Evolutionary conservation across 257 asterid genomes (phyloP), one percentile per base, ranked within the genome.

Genomic region (Forsythia viridissima): DNA sequence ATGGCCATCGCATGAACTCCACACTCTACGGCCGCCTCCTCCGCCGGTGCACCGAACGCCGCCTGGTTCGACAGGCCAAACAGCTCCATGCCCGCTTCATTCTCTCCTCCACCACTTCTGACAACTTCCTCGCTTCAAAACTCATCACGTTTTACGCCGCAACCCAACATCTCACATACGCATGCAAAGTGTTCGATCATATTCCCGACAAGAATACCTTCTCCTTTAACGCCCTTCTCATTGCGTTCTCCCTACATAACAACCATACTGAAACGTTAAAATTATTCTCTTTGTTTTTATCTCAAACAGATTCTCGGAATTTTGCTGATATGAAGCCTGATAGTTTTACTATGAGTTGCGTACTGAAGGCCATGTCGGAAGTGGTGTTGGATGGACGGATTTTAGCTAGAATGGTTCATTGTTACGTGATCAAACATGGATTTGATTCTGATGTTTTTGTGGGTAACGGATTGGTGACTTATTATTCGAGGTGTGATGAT

Each of bases 121-220:
- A 87, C 86, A 91, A 91, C 85, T 91, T 82, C 85, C 92, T 94
- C 74, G 98, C 96, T 65, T 92, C 97, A 6, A 92, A 90, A 74
- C 94, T 94, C 82, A 88, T 94, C 24, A 83, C 85, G 4, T 80
- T 90, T 7, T 91, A 94, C 79, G 82, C 96, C 4, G 89, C 79
- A 77, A 79, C 73, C 30, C 82, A 81, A 69, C 80, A 81, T 24
- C 80, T 92, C 3, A 38, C 72, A 1, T 20, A 75, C 70, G 98
- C 98, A 15, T 92, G 76, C 84, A 83, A 85, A 2, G 91, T 92
- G 98, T 94, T 94, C 89, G 97, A 94, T 82, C 76, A 91, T 85
- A 92, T 94, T 57, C 90, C 91, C 1, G 65, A 42, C 2, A 92
- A 84, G 84, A 94, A 90, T 55, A 85, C 88, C 10, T 94, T 94